Evolutionary conservation across 352 stramenopile genomes (phyloP).

Genomic region (Pseudoperonospora humuli): DNA sequence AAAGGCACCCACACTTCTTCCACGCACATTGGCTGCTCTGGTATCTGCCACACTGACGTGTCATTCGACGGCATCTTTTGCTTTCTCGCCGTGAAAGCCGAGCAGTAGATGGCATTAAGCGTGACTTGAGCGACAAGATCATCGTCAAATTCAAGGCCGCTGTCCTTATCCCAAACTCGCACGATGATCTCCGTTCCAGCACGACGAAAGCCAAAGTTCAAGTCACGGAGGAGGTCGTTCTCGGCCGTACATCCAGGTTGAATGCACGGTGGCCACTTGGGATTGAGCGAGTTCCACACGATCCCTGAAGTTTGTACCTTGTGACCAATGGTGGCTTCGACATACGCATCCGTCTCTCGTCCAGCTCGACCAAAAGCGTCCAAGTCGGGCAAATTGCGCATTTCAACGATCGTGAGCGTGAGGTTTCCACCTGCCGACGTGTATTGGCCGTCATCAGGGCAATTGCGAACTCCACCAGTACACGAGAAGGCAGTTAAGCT

Average conservation of each 20-base stretch:
- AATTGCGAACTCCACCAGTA: constrained; percentile 51
- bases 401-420: constrained; percentile 77
- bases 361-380: constrained; percentile 66
- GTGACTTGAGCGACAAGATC: constrained; percentile 70
- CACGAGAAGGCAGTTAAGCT: constrained; percentile 63
- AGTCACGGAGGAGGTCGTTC: constrained; percentile 46
- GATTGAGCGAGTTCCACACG: constrained; percentile 70
- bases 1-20: constrained; percentile 75
- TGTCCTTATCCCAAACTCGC: constrained; percentile 69
- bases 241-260: constrained; percentile 34
- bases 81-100: constrained; percentile 41
- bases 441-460: constrained; percentile 65
- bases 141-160: constrained; percentile 82
- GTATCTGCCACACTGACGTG: constrained; percentile 56
- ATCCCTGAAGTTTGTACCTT: constrained; percentile 51
- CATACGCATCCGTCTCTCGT: constrained; percentile 67
- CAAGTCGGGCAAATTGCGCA: constrained; percentile 78
- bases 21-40: constrained; percentile 57
- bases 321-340: constrained; percentile 65
- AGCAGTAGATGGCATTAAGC: constrained; percentile 79
- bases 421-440: constrained; percentile 77
- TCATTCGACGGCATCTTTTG: constrained; percentile 43
- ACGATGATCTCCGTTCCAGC: constrained; percentile 73
- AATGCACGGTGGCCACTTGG: constrained; percentile 56
- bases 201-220: constrained; percentile 82